phyloP scores from a whole-genome alignment of 495 filamentous ascomycete genomes.

The Haplographium delicatum region DNA sequence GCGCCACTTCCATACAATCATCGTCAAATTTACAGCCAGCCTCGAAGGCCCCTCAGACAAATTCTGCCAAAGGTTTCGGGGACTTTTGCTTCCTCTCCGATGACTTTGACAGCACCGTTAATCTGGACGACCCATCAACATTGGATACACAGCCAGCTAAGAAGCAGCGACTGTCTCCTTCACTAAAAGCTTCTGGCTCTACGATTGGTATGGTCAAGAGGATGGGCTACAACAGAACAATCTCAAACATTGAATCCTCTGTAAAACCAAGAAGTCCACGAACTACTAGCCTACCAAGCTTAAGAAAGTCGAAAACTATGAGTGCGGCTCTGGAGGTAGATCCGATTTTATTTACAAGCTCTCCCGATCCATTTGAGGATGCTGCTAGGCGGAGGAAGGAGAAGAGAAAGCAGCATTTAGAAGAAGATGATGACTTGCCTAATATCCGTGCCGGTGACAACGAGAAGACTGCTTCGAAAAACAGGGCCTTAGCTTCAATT shows the following conservation, averaged over 20 bases:
- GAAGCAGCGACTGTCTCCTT: slow-evolving; percentile 26
- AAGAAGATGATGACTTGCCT: not conserved
- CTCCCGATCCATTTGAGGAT: slow-evolving; percentile 25
- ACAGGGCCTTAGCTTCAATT: not conserved
- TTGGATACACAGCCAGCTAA: slow-evolving; percentile 16
- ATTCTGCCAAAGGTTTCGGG: not conserved
- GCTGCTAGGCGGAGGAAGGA: slow-evolving; percentile 14
- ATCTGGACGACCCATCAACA: slow-evolving; percentile 18
- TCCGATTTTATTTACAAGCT: slow-evolving; percentile 51
- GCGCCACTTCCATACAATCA: not conserved
- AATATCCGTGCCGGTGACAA: not conserved
- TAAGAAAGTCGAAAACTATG: slow-evolving; percentile 8
- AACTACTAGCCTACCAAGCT: not conserved
- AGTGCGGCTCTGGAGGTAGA: slow-evolving; percentile 34
- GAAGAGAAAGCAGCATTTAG: not conserved
- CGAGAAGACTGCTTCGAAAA: not conserved
- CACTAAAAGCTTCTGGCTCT: not conserved
- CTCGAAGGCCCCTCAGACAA: not conserved
- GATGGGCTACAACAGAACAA: slow-evolving; percentile 17
- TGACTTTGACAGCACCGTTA: slow-evolving; percentile 44
- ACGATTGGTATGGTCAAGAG: slow-evolving; percentile 10
- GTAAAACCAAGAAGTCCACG: not conserved
- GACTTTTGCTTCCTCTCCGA: slow-evolving; percentile 42
- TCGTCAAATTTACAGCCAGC: not conserved
- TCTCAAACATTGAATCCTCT: slow-evolving; percentile 24